A percentile compares a stretch with the other conserved stretches of the same genome.
Evolutionary conservation across 202 grass and related monocot species (phyloP).

Genomic region (Zizania palustris): DNA sequence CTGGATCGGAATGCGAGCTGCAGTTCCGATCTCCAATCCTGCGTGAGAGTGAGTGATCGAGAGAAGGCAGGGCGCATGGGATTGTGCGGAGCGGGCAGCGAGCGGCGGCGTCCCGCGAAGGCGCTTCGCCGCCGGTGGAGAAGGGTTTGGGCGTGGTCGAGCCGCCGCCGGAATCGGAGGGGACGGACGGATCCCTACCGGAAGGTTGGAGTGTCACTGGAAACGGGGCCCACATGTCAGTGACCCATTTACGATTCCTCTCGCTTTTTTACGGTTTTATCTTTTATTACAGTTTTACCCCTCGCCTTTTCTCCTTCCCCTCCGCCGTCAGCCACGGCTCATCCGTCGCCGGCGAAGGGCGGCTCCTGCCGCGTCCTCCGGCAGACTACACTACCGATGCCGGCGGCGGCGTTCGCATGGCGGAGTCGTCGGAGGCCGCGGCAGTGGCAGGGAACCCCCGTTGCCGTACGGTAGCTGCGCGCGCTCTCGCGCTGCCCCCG

Average conservation of each 20-base stretch:
- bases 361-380: not conserved
- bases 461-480: not conserved
- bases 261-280: not conserved
- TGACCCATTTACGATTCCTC: not conserved
- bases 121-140: not conserved
- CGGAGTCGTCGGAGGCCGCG: not conserved
- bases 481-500: not conserved
- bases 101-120: not conserved
- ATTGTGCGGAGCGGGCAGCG: not conserved
- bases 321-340: not conserved
- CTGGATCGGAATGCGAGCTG: too few relatives aligned
- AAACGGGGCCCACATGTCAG: not conserved
- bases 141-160: not conserved
- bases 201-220: not conserved
- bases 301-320: not conserved
- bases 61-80: not conserved
- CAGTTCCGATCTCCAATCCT: too few relatives aligned
- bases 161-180: slow-evolving; percentile 6
- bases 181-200: too few relatives aligned
- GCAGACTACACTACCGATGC: not conserved
- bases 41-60: not conserved
- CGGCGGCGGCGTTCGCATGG: not conserved
- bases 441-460: not conserved
- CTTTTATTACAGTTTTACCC: slow-evolving; percentile 13
- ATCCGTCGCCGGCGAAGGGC: not conserved